Conservation (phyloP, 192 early-diverging fungal species). For the Podila verticillata region DNA sequence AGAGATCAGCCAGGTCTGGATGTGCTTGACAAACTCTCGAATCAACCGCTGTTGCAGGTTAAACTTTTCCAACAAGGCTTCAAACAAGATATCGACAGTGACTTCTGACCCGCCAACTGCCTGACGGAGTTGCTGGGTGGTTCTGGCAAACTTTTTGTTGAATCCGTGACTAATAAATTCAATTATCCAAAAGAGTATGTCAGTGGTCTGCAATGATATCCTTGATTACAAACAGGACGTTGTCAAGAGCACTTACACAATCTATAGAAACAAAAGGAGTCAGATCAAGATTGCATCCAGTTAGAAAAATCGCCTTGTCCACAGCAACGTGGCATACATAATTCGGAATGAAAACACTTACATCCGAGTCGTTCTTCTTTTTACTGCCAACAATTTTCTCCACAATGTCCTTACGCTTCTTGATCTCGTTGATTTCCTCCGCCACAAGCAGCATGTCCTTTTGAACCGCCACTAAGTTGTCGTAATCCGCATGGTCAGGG, state of each 20-base stretch:
- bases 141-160: constrained; percentile 73
- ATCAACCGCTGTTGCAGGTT: constrained; percentile 61
- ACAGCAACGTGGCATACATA: neutral
- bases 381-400: constrained; percentile 84
- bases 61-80: constrained; percentile 64
- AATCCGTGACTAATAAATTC: constrained; percentile 72
- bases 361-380: constrained; percentile 72
- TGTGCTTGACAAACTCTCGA: constrained; percentile 58
- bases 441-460: constrained; percentile 72
- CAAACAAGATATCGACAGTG: constrained; percentile 68
- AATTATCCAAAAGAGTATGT: constrained; percentile 1
- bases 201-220: neutral
- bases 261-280: constrained; percentile 8
- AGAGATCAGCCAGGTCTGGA: constrained; percentile 56
- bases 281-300: neutral
- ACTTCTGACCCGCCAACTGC: constrained; percentile 67
- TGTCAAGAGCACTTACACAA: constrained; percentile 29
- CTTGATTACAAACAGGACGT: too few species aligned
- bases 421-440: constrained; percentile 86
- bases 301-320: neutral
- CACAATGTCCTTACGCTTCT: constrained; percentile 87
- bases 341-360: constrained; percentile 47
- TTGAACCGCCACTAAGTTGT: constrained; percentile 57
- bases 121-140: constrained; percentile 72
- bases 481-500: constrained; percentile 65